phyloP scores from a whole-genome alignment of 2,329 filamentous ascomycete species.

The Colletotrichum godetiae region DNA sequence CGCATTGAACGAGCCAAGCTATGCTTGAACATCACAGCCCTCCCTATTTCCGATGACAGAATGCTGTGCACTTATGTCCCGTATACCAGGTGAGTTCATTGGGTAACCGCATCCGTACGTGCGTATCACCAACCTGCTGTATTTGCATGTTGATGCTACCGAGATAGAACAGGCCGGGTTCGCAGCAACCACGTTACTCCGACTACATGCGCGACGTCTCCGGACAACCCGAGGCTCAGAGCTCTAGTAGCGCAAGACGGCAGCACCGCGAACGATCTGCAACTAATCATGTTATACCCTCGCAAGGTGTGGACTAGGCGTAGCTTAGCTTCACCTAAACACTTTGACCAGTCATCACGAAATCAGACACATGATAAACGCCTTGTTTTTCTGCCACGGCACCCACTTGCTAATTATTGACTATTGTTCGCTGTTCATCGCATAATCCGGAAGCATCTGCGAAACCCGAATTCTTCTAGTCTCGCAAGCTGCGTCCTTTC shows the following conservation, averaged over 20 bases:
- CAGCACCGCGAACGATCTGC: neutral
- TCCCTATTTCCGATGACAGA: neutral
- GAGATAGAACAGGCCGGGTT: neutral
- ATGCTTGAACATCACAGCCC: neutral
- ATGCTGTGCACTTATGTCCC: neutral
- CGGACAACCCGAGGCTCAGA: neutral
- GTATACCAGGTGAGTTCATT: neutral
- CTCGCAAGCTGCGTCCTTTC: neutral
- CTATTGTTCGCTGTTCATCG: too few relatives aligned
- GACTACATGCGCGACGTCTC: neutral
- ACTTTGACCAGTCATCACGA: neutral
- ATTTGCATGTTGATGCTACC: neutral
- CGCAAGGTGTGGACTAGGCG: neutral
- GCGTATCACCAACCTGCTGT: neutral
- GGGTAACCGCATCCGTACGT: too few relatives aligned
- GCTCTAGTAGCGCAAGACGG: neutral
- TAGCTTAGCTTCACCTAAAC: neutral
- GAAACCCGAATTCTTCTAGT: too few relatives aligned
- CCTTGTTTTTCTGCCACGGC: too few relatives aligned
- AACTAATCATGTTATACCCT: neutral
- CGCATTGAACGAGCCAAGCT: neutral
- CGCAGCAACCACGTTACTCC: too few relatives aligned
- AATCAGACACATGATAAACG: too few relatives aligned
- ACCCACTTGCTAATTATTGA: too few relatives aligned
- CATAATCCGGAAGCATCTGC: too few relatives aligned